A percentile compares a stretch with the other conserved stretches of the same genome.
These are phyloP conservation scores for Pseudogymnoascus sp. DNA, from an alignment of 2,329 filamentous ascomycete species.

Conservation along the genomic window DNA sequence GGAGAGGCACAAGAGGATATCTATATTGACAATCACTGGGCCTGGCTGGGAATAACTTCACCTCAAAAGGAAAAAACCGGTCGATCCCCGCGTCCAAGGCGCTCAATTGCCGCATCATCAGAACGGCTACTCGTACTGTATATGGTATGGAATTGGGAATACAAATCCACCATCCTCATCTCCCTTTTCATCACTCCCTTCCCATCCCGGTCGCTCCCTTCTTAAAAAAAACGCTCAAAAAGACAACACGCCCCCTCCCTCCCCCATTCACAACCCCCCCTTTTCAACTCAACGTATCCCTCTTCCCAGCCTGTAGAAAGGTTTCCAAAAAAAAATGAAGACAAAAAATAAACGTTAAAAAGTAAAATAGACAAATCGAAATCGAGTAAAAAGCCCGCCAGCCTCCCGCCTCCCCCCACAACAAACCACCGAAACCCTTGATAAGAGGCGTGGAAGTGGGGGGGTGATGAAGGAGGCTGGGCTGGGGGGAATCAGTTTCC, in stretches of 20 bases:
- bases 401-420: neutral
- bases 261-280: neutral
- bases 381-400: slow-evolving; percentile 1
- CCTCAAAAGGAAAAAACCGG: neutral
- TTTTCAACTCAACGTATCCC: neutral
- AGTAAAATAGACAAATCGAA: slow-evolving; percentile 5
- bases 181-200: neutral
- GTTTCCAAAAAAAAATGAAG: neutral
- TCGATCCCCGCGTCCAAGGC: neutral
- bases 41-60: neutral
- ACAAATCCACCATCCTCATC: neutral
- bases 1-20: neutral
- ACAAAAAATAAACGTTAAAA: neutral
- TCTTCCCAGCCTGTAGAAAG: neutral
- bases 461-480: neutral
- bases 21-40: neutral
- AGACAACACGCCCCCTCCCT: neutral
- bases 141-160: slow-evolving; percentile 3
- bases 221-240: neutral
- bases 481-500: slow-evolving; percentile 1
- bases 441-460: neutral
- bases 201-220: neutral
- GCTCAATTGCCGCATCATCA: neutral
- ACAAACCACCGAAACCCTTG: neutral
- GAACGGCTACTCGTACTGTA: neutral